phyloP scores from a whole-genome alignment of 1,284 basidiomycete genomes.

The Cryptococcus amylolentus region DNA sequence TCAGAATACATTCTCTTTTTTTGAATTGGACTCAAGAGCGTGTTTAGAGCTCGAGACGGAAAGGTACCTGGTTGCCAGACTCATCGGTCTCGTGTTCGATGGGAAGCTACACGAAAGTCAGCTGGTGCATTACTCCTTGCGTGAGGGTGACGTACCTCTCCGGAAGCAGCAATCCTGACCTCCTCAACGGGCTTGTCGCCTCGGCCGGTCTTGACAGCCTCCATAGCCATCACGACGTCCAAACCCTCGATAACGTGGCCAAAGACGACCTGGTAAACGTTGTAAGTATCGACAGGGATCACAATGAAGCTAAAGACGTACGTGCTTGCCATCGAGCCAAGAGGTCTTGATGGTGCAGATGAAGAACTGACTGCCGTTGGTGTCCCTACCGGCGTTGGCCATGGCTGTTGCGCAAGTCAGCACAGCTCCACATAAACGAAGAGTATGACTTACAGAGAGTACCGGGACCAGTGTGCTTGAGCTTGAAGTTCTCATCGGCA shows the following conservation, averaged over 20 bases:
- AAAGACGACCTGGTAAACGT: constrained; percentile 69
- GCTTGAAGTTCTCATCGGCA: constrained; percentile 78
- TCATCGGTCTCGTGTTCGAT: constrained; percentile 61
- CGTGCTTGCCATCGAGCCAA: constrained; percentile 58
- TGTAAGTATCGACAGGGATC: background rate
- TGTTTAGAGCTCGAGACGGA: constrained; percentile 78
- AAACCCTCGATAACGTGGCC: constrained; percentile 86
- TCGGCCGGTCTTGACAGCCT: constrained; percentile 62
- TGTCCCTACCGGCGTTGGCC: constrained; percentile 71
- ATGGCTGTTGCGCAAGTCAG: constrained; percentile 56
- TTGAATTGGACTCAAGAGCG: constrained; percentile 2
- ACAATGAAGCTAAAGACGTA: constrained; percentile 12
- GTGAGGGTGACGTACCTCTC: constrained; percentile 61
- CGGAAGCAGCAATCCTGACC: constrained; percentile 72
- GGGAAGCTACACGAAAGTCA: constrained; percentile 55
- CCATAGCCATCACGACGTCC: constrained; percentile 72
- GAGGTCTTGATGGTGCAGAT: constrained; percentile 75
- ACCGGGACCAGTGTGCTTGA: constrained; percentile 80
- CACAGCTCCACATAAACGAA: background rate
- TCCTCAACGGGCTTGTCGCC: constrained; percentile 67
- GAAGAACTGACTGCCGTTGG: constrained; percentile 50
- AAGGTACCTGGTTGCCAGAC: constrained; percentile 80
- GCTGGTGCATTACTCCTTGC: background rate
- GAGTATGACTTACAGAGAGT: constrained; percentile 56
- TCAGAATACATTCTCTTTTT: constrained; percentile 23